A percentile compares a stretch with the other conserved stretches of the same genome.
These are phyloP conservation scores for Penicillium sp. DNA, from an alignment of 2,329 filamentous ascomycete genomes.

Conservation along the genomic window DNA sequence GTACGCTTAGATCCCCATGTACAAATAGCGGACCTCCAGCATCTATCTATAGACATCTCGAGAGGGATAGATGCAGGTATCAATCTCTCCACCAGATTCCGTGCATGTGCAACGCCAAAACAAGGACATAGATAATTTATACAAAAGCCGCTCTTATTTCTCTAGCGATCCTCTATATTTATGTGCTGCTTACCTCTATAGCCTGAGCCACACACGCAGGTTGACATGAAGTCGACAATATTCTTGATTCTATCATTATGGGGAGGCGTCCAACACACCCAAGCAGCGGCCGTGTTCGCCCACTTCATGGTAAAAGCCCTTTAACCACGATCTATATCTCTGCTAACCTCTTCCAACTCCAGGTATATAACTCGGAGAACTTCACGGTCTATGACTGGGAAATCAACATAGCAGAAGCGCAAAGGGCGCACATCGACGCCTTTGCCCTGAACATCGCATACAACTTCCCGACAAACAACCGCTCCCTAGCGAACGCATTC, in stretches of 20 bases:
- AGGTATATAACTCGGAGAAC: constrained; percentile 28
- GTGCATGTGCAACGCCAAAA: constrained; percentile 6
- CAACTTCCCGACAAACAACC: constrained; percentile 9
- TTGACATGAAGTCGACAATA: constrained; percentile 7
- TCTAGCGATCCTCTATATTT: neutral
- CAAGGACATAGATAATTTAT: neutral
- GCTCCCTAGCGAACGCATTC: constrained; percentile 7
- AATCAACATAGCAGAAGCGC: constrained; percentile 37
- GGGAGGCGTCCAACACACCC: neutral
- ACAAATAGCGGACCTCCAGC: constrained; percentile 10
- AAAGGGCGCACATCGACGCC: constrained; percentile 41
- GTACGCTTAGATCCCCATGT: constrained; percentile 5
- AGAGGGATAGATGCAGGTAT: constrained; percentile 3
- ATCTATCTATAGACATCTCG: constrained; percentile 12
- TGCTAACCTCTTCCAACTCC: constrained; percentile 28
- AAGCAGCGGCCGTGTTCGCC: constrained; percentile 33
- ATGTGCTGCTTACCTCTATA: constrained; percentile 1
- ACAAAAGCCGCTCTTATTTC: neutral
- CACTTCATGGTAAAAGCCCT: constrained; percentile 33
- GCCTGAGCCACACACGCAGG: neutral
- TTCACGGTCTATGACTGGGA: constrained; percentile 30
- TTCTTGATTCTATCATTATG: constrained; percentile 6
- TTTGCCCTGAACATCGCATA: constrained; percentile 44
- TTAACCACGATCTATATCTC: neutral
- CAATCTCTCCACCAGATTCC: neutral